Evolutionary conservation across 2,329 filamentous ascomycete species (phyloP), one percentile per base, ranked within the genome.

Genomic region (Apiospora koreana): DNA sequence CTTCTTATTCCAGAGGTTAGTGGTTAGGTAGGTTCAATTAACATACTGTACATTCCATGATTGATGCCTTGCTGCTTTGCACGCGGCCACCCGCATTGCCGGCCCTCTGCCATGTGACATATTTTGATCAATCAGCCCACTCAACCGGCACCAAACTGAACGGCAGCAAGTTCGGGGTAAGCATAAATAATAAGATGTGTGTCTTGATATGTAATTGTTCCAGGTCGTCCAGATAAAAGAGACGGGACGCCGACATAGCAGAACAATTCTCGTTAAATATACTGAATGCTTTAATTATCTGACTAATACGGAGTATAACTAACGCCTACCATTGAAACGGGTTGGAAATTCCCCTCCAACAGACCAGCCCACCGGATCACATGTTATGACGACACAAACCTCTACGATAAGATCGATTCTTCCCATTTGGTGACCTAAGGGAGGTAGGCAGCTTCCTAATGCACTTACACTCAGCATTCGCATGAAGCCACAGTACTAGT

Each of bases 1-100:
- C n/a, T n/a, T n/a, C n/a, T n/a, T n/a, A n/a, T n/a, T n/a, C n/a
- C n/a, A n/a, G n/a, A n/a, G n/a, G n/a, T n/a, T n/a, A n/a, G n/a
- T n/a, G n/a, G n/a, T n/a, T n/a, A n/a, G n/a, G n/a, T 62, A 38
- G 54, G 54, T 35, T 38, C 50, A 58, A 62, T 62, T 62, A 38
- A n/a, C 54, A 62, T 62, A 62, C 28, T n/a, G 8, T 62, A 35
- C 35, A 35, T 35, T 35, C 3, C 35, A 35, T 35, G 8, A 35
- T 35, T 4, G 4, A 35, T 9, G 3, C 46, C 23, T 23, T 58
- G 54, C 54, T 62, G 18, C 31, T 38, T 28, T 38, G 54, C 31
- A 62, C 54, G 54, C 54, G 54, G 54, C 31, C 31, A 62, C 54
- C 54, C 54, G 54, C 54, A 62, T 38, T 62, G 54, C 54, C 54